Base-by-base conservation (phyloP, 2,329 filamentous ascomycete species). In the Cordyceps farinosa region DNA sequence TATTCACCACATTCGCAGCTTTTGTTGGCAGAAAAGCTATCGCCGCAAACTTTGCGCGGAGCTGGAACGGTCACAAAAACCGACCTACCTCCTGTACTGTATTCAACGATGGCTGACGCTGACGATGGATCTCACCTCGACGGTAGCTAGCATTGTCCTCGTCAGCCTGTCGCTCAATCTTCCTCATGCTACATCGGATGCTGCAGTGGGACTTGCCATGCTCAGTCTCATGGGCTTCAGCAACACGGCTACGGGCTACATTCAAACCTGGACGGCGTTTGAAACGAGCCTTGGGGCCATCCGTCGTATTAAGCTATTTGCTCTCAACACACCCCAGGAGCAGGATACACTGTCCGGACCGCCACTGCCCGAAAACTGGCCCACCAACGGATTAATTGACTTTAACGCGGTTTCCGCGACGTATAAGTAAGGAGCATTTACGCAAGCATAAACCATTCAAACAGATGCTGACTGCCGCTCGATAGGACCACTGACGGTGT, bases 41-140 rank as follows among this genome's bases (percentile, higher is more conserved):
- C 71, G 76, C 40, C 67, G 76, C 27, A 76, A 76, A 62, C 83
- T 81, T 62, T 70, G 78, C n/a, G 65, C 67, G 2, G 71, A 81
- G 0, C 70, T 86, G 2, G 79, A 67, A 32, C 32, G 59, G 1
- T 67, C 67, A 1, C 65, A 67, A n/a, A 17, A 50, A 3, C 67
- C 66, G 6, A 59, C 50, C 3, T 68, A 82, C 63, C 71, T 79
- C 7, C 73, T 81, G 17, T 77, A 74, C 59, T 75, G 75, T 32
- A 75, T 81, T 13, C 80, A 82, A 65, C 71, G 77, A 36, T 82
- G 80, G 79, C 71, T 81, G 1, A 76, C 71, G 0, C 66, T 82
- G 1, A 77, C 78, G 1, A 65, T 82, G 11, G 78, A 82, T 62
- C 66, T 81, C 11, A 66, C 64, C 15, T 59, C 55, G 2, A 57